Evolutionary conservation across 345 rosid genomes (phyloP), one percentile per base, ranked within the genome.

Genomic region (Populus tremula): DNA sequence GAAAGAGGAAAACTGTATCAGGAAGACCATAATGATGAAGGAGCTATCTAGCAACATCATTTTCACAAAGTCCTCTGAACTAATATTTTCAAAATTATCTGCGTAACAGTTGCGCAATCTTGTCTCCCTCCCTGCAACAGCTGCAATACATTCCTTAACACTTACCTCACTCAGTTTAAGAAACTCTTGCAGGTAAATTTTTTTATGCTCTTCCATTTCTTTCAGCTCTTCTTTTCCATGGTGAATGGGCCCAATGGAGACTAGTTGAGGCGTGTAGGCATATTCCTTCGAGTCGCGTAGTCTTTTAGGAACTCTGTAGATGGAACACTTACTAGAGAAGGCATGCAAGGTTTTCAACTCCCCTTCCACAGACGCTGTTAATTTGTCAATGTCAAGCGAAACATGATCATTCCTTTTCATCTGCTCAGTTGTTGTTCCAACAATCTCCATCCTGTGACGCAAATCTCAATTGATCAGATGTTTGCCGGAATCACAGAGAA

Each of bases 161-260:
- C 62, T 54, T 12, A 49, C 33, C 71, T 27, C 23, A 20, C 43
- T 38, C n/a, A 39, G 59, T 14, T 45, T 38, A 62, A 67, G 71
- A 49, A 71, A 63, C 18, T 64, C 18, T 25, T 5, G 8, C 20
- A 71, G 43, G 27, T 54, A 61, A 21, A 49, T 72, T 61, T 65
- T 63, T 33, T 78, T 72, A 10, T 71, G 81, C 81, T 45, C 71
- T 65, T 78, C 76, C 81, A 78, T 64, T 25, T 49, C 31, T n/a
- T 49, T 43, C 8, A 71, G 36, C 50, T 39, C 72, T 47, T 49
- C 31, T 29, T 63, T 62, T 25, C 71, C 81, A 23, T 78, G 53
- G 75, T 77, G 80, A 47, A 70, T 25, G 5, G 80, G 80, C 18
- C 80, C 80, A 10, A 77, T 61, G 6, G 80, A 77, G 29, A 71